phyloP scores from a whole-genome alignment of 163 green algal species.

The Volvox carteri region DNA sequence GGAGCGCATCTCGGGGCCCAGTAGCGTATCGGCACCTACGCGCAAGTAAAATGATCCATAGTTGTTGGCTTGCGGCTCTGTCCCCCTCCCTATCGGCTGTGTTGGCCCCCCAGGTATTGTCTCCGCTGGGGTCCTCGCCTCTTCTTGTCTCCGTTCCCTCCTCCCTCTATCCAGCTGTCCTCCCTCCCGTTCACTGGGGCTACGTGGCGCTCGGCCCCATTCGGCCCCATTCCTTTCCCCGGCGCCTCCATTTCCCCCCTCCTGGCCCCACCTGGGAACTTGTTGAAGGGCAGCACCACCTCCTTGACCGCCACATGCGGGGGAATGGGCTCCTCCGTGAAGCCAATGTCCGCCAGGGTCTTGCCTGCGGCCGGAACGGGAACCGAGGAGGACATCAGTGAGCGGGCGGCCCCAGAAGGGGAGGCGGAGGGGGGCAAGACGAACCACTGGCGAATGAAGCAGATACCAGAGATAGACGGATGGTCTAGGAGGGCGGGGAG shows the following conservation, averaged over 20 bases:
- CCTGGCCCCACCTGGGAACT: constrained; percentile 93
- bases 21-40: constrained; percentile 67
- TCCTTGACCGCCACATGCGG: constrained; percentile 98
- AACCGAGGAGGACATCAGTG: background rate
- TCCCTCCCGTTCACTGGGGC: too few relatives aligned
- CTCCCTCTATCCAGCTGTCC: too few relatives aligned
- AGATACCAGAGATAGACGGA: too few relatives aligned
- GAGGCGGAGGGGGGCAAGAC: background rate
- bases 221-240: background rate
- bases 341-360: constrained; percentile 88
- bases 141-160: too few relatives aligned
- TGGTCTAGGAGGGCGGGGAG: background rate
- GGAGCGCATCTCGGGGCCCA: constrained; percentile 95
- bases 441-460: too few relatives aligned
- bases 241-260: background rate
- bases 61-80: too few relatives aligned
- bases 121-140: too few relatives aligned
- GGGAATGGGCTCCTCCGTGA: constrained; percentile 87
- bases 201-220: too few relatives aligned
- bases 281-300: constrained; percentile 98
- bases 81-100: too few relatives aligned
- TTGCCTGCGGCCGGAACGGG: constrained; percentile 43
- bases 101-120: too few relatives aligned
- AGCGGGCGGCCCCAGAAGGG: background rate
- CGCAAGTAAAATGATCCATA: background rate